phyloP scores from a whole-genome alignment of 2,329 filamentous ascomycete genomes.

The Penicillium psychrosexuale region DNA sequence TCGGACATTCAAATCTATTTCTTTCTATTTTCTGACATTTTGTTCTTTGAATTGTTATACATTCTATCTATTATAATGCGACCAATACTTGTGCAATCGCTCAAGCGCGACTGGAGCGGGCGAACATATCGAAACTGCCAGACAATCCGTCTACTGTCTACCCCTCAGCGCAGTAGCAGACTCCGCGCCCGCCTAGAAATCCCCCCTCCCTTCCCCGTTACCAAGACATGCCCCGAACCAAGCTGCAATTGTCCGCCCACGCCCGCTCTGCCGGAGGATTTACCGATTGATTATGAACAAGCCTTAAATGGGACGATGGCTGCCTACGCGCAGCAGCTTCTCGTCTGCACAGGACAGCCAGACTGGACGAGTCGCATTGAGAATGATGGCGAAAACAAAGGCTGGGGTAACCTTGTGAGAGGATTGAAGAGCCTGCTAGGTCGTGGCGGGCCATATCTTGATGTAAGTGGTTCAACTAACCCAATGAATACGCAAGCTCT shows the following conservation, averaged over 20 bases:
- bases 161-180: constrained; percentile 15
- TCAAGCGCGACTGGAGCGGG: constrained; percentile 14
- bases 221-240: constrained; percentile 65
- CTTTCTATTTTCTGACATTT: background rate
- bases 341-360: constrained; percentile 74
- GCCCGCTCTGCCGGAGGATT: constrained; percentile 64
- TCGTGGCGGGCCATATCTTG: constrained; percentile 61
- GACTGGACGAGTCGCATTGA: constrained; percentile 86
- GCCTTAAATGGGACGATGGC: constrained; percentile 74
- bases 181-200: constrained; percentile 34
- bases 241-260: constrained; percentile 73
- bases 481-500: background rate
- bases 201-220: constrained; percentile 47
- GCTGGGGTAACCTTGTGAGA: constrained; percentile 52
- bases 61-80: constrained; percentile 11
- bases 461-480: constrained; percentile 45
- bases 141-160: constrained; percentile 23
- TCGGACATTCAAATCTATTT: constrained; percentile 14
- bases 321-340: constrained; percentile 73
- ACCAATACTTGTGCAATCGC: constrained; percentile 12
- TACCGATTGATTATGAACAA: constrained; percentile 71
- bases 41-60: background rate
- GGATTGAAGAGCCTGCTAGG: constrained; percentile 68
- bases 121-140: constrained; percentile 5
- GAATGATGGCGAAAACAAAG: constrained; percentile 61